Evolutionary conservation across 345 rosid species (phyloP).

Genomic region (Barbarea vulgaris): DNA sequence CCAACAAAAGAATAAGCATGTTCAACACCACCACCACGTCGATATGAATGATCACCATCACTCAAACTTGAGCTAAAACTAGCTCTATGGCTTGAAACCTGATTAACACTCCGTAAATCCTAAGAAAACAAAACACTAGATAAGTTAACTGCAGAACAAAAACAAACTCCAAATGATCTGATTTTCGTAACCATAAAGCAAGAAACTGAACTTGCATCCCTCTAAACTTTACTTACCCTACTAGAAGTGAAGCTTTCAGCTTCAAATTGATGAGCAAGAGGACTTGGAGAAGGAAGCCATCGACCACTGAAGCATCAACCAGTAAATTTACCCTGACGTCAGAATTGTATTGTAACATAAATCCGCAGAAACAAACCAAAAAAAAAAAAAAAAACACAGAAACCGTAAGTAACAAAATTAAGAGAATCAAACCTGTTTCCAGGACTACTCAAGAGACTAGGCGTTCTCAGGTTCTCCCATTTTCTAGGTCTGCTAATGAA

Average conservation of each 20-base stretch:
- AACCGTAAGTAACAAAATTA: background rate
- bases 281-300: slow-evolving; percentile 70
- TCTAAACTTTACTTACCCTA: slow-evolving; percentile 51
- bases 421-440: slow-evolving; percentile 60
- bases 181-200: background rate
- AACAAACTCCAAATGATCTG: background rate
- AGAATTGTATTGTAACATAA: slow-evolving; percentile 60
- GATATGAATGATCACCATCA: slow-evolving; percentile 62
- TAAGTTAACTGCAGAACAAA: slow-evolving; percentile 13
- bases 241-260: slow-evolving; percentile 84
- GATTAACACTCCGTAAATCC: slow-evolving; percentile 69
- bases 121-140: slow-evolving; percentile 39
- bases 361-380: slow-evolving; percentile 36
- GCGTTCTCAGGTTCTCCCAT: slow-evolving; percentile 63
- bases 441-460: slow-evolving; percentile 77
- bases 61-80: slow-evolving; percentile 84
- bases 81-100: slow-evolving; percentile 67
- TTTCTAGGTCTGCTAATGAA: slow-evolving; percentile 83
- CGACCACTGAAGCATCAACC: slow-evolving; percentile 95
- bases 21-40: slow-evolving; percentile 59
- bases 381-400: background rate
- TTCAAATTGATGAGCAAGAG: slow-evolving; percentile 66
- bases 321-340: slow-evolving; percentile 86
- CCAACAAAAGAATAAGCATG: slow-evolving; percentile 95
- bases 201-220: background rate